phyloP scores from a whole-genome alignment of 164 flowering plant species.

The Magnolia sinica region DNA sequence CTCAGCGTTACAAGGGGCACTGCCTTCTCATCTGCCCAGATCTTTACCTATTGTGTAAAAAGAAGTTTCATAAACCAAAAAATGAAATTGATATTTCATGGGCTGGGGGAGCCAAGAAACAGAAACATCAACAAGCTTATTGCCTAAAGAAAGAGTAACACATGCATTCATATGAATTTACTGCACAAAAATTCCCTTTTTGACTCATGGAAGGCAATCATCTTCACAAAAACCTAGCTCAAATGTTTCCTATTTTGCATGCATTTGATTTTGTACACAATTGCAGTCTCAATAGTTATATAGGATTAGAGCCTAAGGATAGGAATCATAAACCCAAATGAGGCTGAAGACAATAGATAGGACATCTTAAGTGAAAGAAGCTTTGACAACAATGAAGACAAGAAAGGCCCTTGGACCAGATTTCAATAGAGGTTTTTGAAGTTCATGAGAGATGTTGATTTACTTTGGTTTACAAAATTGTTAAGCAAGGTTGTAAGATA shows the following conservation, averaged over 20 bases:
- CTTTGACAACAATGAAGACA: not conserved
- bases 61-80: not conserved
- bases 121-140: too few species aligned
- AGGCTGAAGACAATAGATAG: too few species aligned
- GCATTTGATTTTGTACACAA: too few species aligned
- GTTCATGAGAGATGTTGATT: not conserved
- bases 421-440: not conserved
- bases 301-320: too few species aligned
- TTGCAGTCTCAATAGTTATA: too few species aligned
- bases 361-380: not conserved
- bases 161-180: not conserved
- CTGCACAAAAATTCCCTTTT: not conserved
- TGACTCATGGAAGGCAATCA: not conserved
- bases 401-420: not conserved
- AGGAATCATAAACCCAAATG: too few species aligned
- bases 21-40: conserved; percentile 88
- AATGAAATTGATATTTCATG: not conserved
- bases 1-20: conserved; percentile 61
- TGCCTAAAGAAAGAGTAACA: not conserved
- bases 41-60: conserved; percentile 63
- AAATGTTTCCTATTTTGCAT: too few species aligned
- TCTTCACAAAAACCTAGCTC: not conserved
- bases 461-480: not conserved
- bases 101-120: not conserved
- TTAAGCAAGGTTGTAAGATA: not conserved